These are phyloP conservation scores for Ogataea ganodermae DNA, from an alignment of 805 yeast species.

Conservation along the genomic window DNA sequence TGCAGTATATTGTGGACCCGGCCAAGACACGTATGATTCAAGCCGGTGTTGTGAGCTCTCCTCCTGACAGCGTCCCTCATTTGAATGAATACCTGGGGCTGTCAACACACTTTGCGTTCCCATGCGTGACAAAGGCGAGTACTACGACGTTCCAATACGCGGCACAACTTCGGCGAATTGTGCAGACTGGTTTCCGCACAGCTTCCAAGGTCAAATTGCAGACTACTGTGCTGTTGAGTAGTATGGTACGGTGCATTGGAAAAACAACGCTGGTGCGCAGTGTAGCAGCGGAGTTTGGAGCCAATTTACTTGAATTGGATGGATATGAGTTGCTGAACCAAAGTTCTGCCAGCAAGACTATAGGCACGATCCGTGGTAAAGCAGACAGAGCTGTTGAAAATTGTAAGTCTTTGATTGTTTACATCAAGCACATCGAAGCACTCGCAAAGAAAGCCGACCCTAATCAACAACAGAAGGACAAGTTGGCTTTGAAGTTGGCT, in stretches of 20 bases:
- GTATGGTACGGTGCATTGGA: slow-evolving; percentile 77
- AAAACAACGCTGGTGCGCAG: slow-evolving; percentile 65
- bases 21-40: slow-evolving; percentile 67
- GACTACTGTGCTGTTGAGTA: slow-evolving; percentile 66
- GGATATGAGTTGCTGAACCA: slow-evolving; percentile 65
- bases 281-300: slow-evolving; percentile 59
- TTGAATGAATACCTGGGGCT: slow-evolving; percentile 21
- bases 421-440: slow-evolving; percentile 72
- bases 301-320: slow-evolving; percentile 68
- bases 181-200: slow-evolving; percentile 51
- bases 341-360: slow-evolving; percentile 73
- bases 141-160: slow-evolving; percentile 46
- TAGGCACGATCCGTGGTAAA: slow-evolving; percentile 77
- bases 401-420: slow-evolving; percentile 51
- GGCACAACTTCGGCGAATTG: slow-evolving; percentile 50
- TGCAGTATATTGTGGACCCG: slow-evolving; percentile 66
- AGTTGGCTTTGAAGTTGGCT: slow-evolving; percentile 54
- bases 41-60: slow-evolving; percentile 47
- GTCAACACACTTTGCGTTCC: slow-evolving; percentile 16
- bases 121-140: slow-evolving; percentile 16
- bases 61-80: not conserved
- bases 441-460: slow-evolving; percentile 68
- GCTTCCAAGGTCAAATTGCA: slow-evolving; percentile 42
- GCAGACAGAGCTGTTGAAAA: slow-evolving; percentile 60
- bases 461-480: slow-evolving; percentile 44